Evolutionary conservation across 2,329 filamentous ascomycete species (phyloP), one percentile per base, ranked within the genome.

Genomic region (Aspergillus amoenus): DNA sequence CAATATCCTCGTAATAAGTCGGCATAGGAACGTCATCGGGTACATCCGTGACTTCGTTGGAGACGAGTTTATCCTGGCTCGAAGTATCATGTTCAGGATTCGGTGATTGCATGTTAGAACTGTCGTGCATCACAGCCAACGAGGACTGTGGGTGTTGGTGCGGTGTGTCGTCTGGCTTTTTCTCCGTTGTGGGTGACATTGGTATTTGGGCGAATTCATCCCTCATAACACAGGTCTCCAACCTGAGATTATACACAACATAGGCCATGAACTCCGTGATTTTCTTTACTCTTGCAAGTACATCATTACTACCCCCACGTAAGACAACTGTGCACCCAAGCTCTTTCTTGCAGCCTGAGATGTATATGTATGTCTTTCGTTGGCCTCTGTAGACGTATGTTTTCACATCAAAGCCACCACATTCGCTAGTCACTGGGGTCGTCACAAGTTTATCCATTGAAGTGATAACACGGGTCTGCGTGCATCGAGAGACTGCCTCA

Each of bases 221-320:
- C 52, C 91, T 85, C 83, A 99, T 90, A 45, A 99, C 79, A 65
- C 90, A 96, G 1, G 94, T 96, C 75, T 99, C 94, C 13, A 99
- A 82, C 70, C 96, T 96, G 52, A 99, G 81, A 67, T 97, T 99
- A 76, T 99, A 99, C 12, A 97, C 93, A 18, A 99, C 95, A 66
- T 97, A 99, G 39, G 95, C 89, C 93, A 99, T 97, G 70, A 99
- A 97, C 70, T 99, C 94, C 11, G 93, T 94, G 64, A 99, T 94
- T 52, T 87, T 85, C 76, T 99, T 99, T 73, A 99, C 86, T 65
- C 87, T 90, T 1, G 86, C 80, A 17, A 99, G 81, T 0, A 86
- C 81, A 47, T 84, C 78, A 30, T 86, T 87, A 58, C 89, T 86
- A 3, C 89, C 90, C 1, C 94, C 94, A 45, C 94, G 87, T 21